Conservation (phyloP, 2,329 filamentous ascomycete species). For the Fusarium phyllophilum region DNA sequence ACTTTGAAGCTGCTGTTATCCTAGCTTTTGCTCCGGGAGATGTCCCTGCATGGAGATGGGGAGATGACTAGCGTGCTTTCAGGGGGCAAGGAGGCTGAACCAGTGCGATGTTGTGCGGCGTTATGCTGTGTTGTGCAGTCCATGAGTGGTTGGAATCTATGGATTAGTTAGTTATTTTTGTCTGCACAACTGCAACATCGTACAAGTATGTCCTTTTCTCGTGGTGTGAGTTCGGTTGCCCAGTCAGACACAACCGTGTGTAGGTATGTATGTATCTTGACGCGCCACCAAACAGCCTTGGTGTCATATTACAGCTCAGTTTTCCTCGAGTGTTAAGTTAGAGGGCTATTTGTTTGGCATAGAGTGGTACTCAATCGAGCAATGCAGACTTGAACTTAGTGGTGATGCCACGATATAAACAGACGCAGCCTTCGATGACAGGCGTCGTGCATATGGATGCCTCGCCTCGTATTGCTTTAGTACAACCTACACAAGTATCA, state of each 20-base stretch:
- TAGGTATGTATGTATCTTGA: not conserved
- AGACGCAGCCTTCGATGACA: not conserved
- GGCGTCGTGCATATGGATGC: conserved; percentile 6
- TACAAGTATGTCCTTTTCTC: not conserved
- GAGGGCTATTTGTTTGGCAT: not conserved
- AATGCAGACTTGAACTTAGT: not conserved
- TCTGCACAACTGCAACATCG: conserved; percentile 3
- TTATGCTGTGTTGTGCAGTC: conserved; percentile 3
- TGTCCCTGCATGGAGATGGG: conserved; percentile 21
- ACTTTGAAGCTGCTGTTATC: not conserved
- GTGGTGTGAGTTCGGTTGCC: conserved; percentile 8
- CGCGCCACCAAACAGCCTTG: conserved; percentile 1
- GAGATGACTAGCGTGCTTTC: conserved; percentile 8
- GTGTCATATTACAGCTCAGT: not conserved
- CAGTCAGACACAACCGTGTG: conserved; percentile 3
- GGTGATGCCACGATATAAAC: not conserved
- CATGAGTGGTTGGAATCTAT: not conserved
- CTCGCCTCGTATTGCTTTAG: conserved; percentile 8
- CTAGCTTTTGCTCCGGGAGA: conserved; percentile 3
- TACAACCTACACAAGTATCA: not conserved
- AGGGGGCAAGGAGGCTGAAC: conserved; percentile 18
- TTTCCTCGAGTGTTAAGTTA: not conserved
- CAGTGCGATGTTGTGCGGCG: conserved; percentile 1
- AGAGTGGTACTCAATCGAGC: not conserved
- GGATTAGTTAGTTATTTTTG: not conserved